A percentile compares a stretch with the other conserved stretches of the same genome.
Evolutionary conservation across 2,329 filamentous ascomycete species (phyloP).

Genomic region (Podosphaera aphanis): DNA sequence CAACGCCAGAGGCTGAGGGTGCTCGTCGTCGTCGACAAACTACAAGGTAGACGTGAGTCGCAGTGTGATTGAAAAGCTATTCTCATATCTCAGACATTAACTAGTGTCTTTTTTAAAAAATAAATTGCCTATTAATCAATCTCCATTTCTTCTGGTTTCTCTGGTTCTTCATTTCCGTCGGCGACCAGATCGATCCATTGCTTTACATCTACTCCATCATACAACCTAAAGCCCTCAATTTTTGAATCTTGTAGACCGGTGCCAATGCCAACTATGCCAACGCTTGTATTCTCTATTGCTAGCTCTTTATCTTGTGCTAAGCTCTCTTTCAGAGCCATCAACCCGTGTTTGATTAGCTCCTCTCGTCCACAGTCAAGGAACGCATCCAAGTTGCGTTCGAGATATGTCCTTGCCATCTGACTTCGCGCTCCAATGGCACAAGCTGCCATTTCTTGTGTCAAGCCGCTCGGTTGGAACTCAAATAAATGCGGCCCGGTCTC

Average conservation of each 20-base stretch:
- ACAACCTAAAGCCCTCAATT: slow-evolving; percentile 69
- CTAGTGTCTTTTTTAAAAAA: not conserved
- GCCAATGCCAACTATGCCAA: slow-evolving; percentile 54
- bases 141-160: slow-evolving; percentile 24
- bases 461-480: slow-evolving; percentile 88
- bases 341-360: slow-evolving; percentile 72
- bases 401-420: slow-evolving; percentile 93
- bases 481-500: slow-evolving; percentile 87
- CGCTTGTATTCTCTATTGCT: slow-evolving; percentile 87
- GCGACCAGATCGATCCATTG: slow-evolving; percentile 58
- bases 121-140: slow-evolving; percentile 18
- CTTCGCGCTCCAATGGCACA: slow-evolving; percentile 88
- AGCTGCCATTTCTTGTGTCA: slow-evolving; percentile 92
- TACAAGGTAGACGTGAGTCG: too few relatives aligned
- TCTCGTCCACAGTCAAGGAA: slow-evolving; percentile 59
- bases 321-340: slow-evolving; percentile 83
- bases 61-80: too few relatives aligned
- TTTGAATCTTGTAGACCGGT: slow-evolving; percentile 21
- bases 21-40: too few relatives aligned
- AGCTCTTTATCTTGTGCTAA: slow-evolving; percentile 93
- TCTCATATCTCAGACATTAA: too few relatives aligned
- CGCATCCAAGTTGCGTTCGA: slow-evolving; percentile 72
- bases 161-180: slow-evolving; percentile 28
- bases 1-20: too few relatives aligned
- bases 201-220: slow-evolving; percentile 69